phyloP scores from a whole-genome alignment of 192 early-diverging fungal species.

The Funneliformis geosporum region DNA sequence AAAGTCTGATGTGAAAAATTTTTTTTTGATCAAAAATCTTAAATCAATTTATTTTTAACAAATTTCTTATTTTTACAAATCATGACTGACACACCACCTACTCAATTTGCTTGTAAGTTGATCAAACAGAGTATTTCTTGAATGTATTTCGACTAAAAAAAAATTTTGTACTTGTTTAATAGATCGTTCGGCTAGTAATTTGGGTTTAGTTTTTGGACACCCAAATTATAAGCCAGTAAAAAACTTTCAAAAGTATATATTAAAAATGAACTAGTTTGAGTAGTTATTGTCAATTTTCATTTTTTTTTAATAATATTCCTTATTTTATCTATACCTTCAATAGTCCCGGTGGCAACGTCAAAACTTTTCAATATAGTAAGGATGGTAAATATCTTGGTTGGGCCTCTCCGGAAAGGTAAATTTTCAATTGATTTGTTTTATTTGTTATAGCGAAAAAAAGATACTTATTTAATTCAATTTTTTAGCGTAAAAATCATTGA shows the following conservation, averaged over 20 bases:
- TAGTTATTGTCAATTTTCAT: not conserved
- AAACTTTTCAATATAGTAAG: slow-evolving; percentile 71
- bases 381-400: slow-evolving; percentile 71
- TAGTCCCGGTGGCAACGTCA: slow-evolving; percentile 49
- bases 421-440: not conserved
- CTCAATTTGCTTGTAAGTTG: not conserved
- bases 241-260: slow-evolving; percentile 56
- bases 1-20: too few species aligned
- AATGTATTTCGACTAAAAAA: not conserved
- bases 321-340: not conserved
- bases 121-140: not conserved
- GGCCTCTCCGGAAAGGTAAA: slow-evolving; percentile 61
- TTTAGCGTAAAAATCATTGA: slow-evolving; percentile 73
- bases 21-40: too few species aligned
- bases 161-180: not conserved
- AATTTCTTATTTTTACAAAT: too few species aligned
- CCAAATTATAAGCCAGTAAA: slow-evolving; percentile 52
- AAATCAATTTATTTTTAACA: too few species aligned
- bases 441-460: not conserved
- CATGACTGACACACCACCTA: not conserved
- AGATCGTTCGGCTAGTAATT: slow-evolving; percentile 57
- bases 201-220: slow-evolving; percentile 56
- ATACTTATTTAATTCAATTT: not conserved
- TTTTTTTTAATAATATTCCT: slow-evolving; percentile 20
- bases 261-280: not conserved